These are phyloP conservation scores for Zoysia pacifica DNA, from an alignment of 176 grass and related monocot species.

Conservation along the genomic window DNA sequence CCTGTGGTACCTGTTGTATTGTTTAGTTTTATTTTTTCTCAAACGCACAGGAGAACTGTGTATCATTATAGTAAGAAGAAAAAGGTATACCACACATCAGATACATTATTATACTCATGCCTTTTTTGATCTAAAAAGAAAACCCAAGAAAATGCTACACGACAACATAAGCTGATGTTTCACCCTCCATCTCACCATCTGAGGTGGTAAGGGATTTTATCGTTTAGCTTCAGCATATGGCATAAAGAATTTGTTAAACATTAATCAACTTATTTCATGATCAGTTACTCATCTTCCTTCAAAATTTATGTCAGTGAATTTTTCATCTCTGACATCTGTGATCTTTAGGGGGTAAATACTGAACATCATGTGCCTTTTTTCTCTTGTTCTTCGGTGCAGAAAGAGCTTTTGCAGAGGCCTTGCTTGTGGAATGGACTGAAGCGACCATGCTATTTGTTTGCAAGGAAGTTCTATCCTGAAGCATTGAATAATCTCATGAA, in stretches of 20 bases:
- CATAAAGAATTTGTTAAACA: background rate
- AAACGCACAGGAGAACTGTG: too few relatives aligned
- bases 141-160: too few relatives aligned
- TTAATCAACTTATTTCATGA: background rate
- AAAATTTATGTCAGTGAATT: background rate
- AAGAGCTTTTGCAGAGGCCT: conserved; percentile 41
- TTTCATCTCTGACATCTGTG: background rate
- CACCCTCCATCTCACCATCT: too few relatives aligned
- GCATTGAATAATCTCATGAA: conserved; percentile 47
- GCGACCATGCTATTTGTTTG: conserved; percentile 68
- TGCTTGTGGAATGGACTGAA: conserved; percentile 62
- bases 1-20: background rate
- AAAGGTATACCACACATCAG: too few relatives aligned
- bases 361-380: background rate
- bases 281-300: background rate
- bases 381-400: conserved; percentile 40
- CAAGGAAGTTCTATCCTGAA: conserved; percentile 63
- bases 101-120: too few relatives aligned
- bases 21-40: background rate
- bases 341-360: background rate
- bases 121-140: too few relatives aligned
- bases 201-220: background rate
- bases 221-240: background rate
- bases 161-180: too few relatives aligned
- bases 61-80: too few relatives aligned